Conservation (phyloP, 495 filamentous ascomycete genomes). For the Usnea hakonensis region DNA sequence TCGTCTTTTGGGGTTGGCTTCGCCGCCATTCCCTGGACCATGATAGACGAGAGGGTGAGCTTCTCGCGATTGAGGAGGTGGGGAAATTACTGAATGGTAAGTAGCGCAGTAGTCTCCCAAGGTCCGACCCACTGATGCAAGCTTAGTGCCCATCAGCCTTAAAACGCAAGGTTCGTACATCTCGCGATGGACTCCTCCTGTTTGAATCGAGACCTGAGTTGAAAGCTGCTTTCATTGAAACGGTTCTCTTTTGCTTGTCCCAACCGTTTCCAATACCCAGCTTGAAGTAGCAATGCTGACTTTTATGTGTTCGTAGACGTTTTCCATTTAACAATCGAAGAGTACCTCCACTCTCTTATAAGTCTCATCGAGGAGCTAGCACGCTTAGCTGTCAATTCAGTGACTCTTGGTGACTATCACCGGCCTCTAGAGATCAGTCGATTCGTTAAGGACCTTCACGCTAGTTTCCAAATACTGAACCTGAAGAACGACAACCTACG, state of each 20-base stretch:
- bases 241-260: background rate
- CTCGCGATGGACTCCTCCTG: background rate
- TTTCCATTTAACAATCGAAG: slow-evolving; percentile 94
- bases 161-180: slow-evolving; percentile 47
- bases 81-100: slow-evolving; percentile 66
- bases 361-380: slow-evolving; percentile 84
- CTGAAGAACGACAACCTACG: slow-evolving; percentile 91
- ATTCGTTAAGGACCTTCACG: slow-evolving; percentile 92
- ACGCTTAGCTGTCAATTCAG: slow-evolving; percentile 89
- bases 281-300: background rate
- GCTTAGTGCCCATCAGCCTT: slow-evolving; percentile 84
- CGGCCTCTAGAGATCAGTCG: slow-evolving; percentile 76
- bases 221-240: background rate
- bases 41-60: slow-evolving; percentile 41
- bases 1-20: slow-evolving; percentile 71
- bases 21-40: slow-evolving; percentile 45
- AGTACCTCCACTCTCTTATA: slow-evolving; percentile 84
- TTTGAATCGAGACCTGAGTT: background rate
- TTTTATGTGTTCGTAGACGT: slow-evolving; percentile 46
- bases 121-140: background rate
- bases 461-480: slow-evolving; percentile 93
- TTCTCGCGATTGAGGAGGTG: slow-evolving; percentile 83
- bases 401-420: slow-evolving; percentile 82
- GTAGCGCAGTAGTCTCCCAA: slow-evolving; percentile 19
- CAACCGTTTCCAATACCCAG: background rate